Evolutionary conservation across 306 rosid species (phyloP).

Genomic region (Luffa acutangula): DNA sequence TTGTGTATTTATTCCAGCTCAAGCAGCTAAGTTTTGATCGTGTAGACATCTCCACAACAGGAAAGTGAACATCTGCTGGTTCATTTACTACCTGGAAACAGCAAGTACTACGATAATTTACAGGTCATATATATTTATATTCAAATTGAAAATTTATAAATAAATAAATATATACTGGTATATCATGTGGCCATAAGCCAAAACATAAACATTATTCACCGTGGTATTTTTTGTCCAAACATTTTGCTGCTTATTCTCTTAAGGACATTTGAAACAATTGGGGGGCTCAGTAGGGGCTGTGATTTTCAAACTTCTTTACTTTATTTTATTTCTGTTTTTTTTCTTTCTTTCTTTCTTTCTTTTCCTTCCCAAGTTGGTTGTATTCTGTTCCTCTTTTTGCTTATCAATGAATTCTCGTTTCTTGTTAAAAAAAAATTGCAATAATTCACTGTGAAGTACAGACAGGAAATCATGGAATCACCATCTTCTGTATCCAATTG

Average conservation of each 20-base stretch:
- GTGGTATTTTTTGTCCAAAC: neutral
- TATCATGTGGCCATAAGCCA: neutral
- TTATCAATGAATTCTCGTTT: neutral
- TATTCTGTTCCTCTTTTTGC: neutral
- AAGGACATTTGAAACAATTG: neutral
- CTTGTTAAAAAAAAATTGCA: neutral
- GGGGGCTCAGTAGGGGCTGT: neutral
- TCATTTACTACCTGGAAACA: slow-evolving; percentile 45
- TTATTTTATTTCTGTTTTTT: neutral
- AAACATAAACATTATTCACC: neutral
- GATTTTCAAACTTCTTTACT: neutral
- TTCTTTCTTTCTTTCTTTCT: neutral
- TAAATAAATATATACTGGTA: neutral
- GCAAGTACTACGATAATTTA: neutral
- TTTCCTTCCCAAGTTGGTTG: neutral
- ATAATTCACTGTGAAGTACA: neutral
- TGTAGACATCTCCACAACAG: slow-evolving; percentile 79
- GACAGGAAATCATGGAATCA: neutral
- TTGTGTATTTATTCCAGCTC: slow-evolving; percentile 83
- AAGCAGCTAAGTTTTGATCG: slow-evolving; percentile 87
- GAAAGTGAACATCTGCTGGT: slow-evolving; percentile 64
- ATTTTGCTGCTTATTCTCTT: neutral
- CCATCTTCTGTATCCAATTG: neutral
- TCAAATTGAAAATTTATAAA: neutral
- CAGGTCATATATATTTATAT: neutral